A percentile compares a stretch with the other conserved stretches of the same genome.
phyloP scores from a whole-genome alignment of 78 protist genomes.

The Dictyostelium intermedium region DNA sequence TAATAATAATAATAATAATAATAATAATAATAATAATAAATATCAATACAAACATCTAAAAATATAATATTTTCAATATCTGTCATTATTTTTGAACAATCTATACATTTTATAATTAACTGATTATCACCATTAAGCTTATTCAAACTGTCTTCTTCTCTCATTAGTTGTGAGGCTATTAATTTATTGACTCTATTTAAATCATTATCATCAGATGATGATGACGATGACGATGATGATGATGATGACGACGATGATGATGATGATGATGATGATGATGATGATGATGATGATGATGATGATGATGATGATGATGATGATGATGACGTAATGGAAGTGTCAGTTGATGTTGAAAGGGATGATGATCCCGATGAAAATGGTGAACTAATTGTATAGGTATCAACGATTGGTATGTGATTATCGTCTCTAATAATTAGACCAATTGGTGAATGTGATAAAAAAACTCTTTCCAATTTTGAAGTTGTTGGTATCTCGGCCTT shows the following conservation, averaged over 20 bases:
- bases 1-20: background rate
- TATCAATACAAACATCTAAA: constrained; percentile 36
- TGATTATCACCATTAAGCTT: background rate
- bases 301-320: no score
- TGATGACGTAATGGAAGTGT: background rate
- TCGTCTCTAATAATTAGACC: background rate
- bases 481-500: background rate
- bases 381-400: background rate
- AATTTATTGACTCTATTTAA: background rate
- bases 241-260: background rate
- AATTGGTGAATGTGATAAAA: background rate
- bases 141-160: background rate
- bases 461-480: background rate
- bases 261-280: background rate
- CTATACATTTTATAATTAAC: constrained; percentile 12
- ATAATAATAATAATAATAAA: background rate
- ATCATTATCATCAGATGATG: background rate
- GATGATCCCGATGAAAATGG: background rate
- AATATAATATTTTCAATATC: constrained; percentile 10
- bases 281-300: background rate
- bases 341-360: background rate
- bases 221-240: background rate
- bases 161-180: background rate
- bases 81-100: background rate
- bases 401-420: background rate